These are phyloP conservation scores for Aegilops sharonensis DNA, from an alignment of 176 grass and related monocot genomes.

Conservation along the genomic window DNA sequence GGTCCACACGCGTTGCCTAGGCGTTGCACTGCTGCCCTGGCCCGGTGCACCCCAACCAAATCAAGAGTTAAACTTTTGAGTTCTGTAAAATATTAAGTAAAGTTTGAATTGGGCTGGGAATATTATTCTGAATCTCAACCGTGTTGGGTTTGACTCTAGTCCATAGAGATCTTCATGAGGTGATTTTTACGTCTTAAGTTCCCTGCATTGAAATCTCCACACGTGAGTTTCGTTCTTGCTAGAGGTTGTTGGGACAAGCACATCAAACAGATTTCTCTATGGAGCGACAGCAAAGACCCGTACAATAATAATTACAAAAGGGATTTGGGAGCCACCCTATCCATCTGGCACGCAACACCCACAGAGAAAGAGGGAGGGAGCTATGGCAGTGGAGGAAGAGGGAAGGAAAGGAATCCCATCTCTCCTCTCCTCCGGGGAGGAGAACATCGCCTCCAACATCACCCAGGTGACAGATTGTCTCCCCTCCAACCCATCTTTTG, in stretches of 20 bases:
- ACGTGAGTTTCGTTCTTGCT: not conserved
- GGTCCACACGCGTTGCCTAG: not conserved
- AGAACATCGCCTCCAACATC: constrained; percentile 34
- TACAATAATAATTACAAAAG: not conserved
- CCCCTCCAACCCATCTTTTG: not conserved
- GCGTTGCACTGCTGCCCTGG: not conserved
- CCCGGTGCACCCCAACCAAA: not conserved
- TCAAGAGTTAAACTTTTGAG: not conserved
- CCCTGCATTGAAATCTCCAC: too few relatives aligned
- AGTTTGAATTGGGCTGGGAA: too few relatives aligned
- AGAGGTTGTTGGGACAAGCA: not conserved
- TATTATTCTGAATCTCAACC: too few relatives aligned
- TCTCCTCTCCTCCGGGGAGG: not conserved
- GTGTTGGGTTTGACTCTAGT: too few relatives aligned
- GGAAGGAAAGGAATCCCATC: constrained; percentile 19
- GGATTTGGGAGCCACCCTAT: not conserved
- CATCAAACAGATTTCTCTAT: not conserved
- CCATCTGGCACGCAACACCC: too few relatives aligned
- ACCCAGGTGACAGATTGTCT: constrained; percentile 1
- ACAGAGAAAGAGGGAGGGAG: not conserved
- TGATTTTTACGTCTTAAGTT: too few relatives aligned
- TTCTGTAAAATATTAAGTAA: too few relatives aligned
- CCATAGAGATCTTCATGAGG: too few relatives aligned
- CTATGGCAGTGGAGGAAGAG: not conserved
- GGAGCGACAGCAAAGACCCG: not conserved